These are phyloP conservation scores for Odontarrhena argentea DNA, from an alignment of 345 rosid species.

Conservation along the genomic window DNA sequence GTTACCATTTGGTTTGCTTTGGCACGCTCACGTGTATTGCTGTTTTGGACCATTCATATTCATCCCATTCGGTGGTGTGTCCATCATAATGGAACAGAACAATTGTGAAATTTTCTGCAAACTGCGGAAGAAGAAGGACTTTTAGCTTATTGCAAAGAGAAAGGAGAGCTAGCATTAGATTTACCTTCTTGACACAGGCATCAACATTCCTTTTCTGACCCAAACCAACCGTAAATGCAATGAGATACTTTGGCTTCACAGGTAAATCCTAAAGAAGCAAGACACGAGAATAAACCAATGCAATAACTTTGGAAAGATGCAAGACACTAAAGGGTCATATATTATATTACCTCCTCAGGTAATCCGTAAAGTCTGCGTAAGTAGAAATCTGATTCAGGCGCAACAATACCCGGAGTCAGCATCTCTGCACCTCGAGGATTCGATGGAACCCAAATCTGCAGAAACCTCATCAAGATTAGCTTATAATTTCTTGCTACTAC, in stretches of 20 bases:
- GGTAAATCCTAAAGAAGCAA: conserved; percentile 71
- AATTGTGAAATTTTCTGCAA: conserved; percentile 72
- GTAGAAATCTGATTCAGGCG: conserved; percentile 77
- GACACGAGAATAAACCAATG: conserved; percentile 6
- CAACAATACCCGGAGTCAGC: conserved; percentile 80
- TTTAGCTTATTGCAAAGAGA: conserved; percentile 17
- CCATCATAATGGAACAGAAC: conserved; percentile 96
- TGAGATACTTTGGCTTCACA: conserved; percentile 70
- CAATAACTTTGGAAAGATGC: background rate
- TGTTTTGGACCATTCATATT: conserved; percentile 88
- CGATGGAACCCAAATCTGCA: conserved; percentile 91
- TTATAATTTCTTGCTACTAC: conserved; percentile 17
- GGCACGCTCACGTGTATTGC: conserved; percentile 86
- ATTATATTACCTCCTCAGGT: conserved; percentile 69
- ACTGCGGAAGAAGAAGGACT: conserved; percentile 49
- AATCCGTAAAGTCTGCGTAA: conserved; percentile 84
- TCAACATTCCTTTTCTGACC: conserved; percentile 74
- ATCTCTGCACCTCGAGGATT: conserved; percentile 96
- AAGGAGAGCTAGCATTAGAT: conserved; percentile 6
- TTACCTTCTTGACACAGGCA: conserved; percentile 86
- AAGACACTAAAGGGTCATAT: background rate
- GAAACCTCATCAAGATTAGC: conserved; percentile 28
- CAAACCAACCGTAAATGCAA: conserved; percentile 86
- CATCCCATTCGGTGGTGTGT: conserved; percentile 82
- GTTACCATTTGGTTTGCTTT: conserved; percentile 92